Conservation (phyloP, 1,284 basidiomycete species). For the Austroboletus novae-zelandiae region DNA sequence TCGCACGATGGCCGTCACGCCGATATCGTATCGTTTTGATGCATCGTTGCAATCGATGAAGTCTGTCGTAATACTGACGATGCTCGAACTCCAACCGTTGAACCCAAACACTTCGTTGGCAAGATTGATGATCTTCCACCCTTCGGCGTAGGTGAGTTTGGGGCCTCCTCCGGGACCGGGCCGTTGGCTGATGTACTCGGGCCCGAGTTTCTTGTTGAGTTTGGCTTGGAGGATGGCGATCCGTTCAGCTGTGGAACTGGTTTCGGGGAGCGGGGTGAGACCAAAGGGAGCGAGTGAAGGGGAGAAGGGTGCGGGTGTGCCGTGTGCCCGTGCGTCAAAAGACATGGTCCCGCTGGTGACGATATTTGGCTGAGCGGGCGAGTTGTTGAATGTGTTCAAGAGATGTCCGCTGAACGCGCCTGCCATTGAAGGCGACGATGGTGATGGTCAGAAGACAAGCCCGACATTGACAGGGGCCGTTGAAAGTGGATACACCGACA, state of each 20-base stretch:
- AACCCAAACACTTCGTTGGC: constrained; percentile 99
- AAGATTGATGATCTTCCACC: constrained; percentile 95
- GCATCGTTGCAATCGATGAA: constrained; percentile 73
- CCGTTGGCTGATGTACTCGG: constrained; percentile 89
- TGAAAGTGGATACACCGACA: too few relatives aligned
- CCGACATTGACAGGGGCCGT: too few relatives aligned
- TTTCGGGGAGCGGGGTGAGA: constrained; percentile 42
- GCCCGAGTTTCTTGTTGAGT: constrained; percentile 86
- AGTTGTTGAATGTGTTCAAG: constrained; percentile 23
- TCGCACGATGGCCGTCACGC: constrained; percentile 82
- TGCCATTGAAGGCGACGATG: constrained; percentile 25
- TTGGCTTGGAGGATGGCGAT: constrained; percentile 79
- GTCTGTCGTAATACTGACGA: constrained; percentile 77
- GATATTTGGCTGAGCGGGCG: constrained; percentile 27
- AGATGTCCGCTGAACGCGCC: constrained; percentile 33
- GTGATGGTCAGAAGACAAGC: not conserved
- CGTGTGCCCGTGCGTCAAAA: constrained; percentile 57
- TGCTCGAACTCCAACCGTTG: constrained; percentile 93
- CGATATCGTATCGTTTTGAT: constrained; percentile 66
- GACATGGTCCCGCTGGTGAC: constrained; percentile 54
- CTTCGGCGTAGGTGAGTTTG: constrained; percentile 94
- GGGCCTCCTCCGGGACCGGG: constrained; percentile 83
- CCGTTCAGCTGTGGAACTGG: constrained; percentile 49
- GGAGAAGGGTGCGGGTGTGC: constrained; percentile 18
- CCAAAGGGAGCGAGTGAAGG: constrained; percentile 8